Conservation (phyloP, 148 eudicot genomes). For the Limonium bicolor region DNA sequence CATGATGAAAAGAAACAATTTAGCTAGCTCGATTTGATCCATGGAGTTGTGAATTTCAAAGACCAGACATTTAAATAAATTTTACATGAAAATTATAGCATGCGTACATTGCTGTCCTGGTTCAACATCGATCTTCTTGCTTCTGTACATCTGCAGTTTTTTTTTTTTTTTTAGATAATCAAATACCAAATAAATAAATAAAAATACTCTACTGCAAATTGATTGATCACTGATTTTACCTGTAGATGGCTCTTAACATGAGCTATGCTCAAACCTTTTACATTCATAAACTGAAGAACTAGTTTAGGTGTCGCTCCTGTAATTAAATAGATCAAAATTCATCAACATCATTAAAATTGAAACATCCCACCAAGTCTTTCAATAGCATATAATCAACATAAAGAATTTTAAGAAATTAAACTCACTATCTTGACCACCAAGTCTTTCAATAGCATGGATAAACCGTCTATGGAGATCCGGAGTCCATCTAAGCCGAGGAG, state of each 20-base stretch:
- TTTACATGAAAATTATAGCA: not conserved
- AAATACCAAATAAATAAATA: not conserved
- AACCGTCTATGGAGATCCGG: slow-evolving; percentile 19
- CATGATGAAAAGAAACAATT: not conserved
- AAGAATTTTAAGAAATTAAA: not conserved
- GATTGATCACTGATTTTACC: slow-evolving; percentile 22
- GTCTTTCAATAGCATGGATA: slow-evolving; percentile 12
- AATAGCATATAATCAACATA: not conserved
- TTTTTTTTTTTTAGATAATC: no score
- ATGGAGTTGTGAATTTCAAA: not conserved
- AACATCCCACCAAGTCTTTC: not conserved
- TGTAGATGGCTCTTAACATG: slow-evolving; percentile 97
- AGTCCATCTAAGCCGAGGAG: slow-evolving; percentile 20
- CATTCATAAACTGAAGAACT: slow-evolving; percentile 85
- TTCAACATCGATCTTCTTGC: slow-evolving; percentile 80
- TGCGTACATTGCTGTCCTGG: slow-evolving; percentile 44
- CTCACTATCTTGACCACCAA: slow-evolving; percentile 18
- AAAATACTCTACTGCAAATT: not conserved
- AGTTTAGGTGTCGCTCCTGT: slow-evolving; percentile 88
- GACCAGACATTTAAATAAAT: not conserved
- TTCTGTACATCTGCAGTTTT: slow-evolving; percentile 91
- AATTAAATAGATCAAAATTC: not conserved
- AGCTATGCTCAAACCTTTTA: slow-evolving; percentile 89
- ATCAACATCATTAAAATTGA: not conserved
- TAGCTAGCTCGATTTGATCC: slow-evolving; percentile 9